These are phyloP conservation scores for Capsicum rhomboideum DNA, from an alignment of 257 asterid genomes.

Conservation along the genomic window DNA sequence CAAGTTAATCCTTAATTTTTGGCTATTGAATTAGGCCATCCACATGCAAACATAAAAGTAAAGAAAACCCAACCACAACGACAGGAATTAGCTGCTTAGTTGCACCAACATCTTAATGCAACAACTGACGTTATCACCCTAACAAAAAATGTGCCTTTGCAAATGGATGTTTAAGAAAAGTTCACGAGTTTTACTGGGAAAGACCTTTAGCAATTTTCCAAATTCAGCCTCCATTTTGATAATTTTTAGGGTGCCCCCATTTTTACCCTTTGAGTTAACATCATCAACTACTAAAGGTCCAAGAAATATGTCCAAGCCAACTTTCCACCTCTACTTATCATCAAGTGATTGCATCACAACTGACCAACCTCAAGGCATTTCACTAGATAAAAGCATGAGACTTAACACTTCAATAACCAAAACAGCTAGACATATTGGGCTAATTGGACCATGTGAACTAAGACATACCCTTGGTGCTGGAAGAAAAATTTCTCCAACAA, in stretches of 20 bases:
- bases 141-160: background rate
- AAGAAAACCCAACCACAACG: background rate
- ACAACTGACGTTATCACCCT: background rate
- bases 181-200: rapidly evolving
- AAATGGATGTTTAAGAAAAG: background rate
- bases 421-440: background rate
- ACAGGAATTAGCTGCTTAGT: background rate
- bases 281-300: background rate
- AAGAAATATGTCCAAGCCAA: background rate
- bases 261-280: background rate
- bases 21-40: background rate
- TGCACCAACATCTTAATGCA: background rate
- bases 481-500: background rate
- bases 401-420: background rate
- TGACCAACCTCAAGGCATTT: background rate
- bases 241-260: background rate
- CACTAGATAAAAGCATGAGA: background rate
- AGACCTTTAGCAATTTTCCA: background rate
- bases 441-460: background rate
- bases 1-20: background rate
- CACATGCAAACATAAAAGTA: background rate
- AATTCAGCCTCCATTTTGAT: background rate
- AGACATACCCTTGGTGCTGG: background rate
- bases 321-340: background rate
- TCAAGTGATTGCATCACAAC: background rate